These are phyloP conservation scores for Coelastrella sp. DNA, from an alignment of 139 green algal genomes.

Conservation along the genomic window DNA sequence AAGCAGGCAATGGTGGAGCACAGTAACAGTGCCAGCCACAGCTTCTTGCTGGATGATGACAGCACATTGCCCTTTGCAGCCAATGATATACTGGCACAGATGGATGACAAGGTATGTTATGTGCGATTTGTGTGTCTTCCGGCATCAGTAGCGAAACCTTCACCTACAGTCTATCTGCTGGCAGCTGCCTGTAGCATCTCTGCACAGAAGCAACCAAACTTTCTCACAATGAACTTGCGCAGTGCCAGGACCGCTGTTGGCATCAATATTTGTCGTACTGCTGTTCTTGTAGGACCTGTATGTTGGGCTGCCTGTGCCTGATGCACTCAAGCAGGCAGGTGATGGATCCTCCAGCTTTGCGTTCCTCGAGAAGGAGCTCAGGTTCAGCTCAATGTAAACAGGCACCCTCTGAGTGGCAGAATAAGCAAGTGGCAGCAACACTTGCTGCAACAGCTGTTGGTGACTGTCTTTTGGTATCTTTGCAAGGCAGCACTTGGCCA, in stretches of 20 bases:
- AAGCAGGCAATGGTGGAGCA: constrained; percentile 93
- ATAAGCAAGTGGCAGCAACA: too few relatives aligned
- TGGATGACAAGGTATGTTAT: constrained; percentile 71
- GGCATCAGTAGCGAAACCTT: too few relatives aligned
- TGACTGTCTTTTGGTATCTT: too few relatives aligned
- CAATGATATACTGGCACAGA: constrained; percentile 63
- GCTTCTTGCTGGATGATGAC: constrained; percentile 99
- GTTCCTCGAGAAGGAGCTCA: neutral
- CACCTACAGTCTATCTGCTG: too few relatives aligned
- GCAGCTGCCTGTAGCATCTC: too few relatives aligned
- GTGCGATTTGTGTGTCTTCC: neutral
- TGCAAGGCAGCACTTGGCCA: too few relatives aligned
- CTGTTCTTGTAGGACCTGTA: neutral
- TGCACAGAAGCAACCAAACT: constrained; percentile 52
- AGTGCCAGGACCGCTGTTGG: too few relatives aligned
- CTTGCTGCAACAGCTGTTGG: too few relatives aligned
- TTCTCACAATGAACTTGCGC: too few relatives aligned
- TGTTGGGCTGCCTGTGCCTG: neutral
- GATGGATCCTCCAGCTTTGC: neutral
- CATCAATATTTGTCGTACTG: too few relatives aligned
- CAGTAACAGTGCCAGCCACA: constrained; percentile 75
- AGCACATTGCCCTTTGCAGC: constrained; percentile 87
- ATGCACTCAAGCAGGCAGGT: too few relatives aligned
- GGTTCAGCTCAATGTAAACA: neutral
- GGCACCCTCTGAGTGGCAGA: too few relatives aligned